These are phyloP conservation scores for Madurella mycetomatis DNA, from an alignment of 2,329 filamentous ascomycete species.

Conservation along the genomic window DNA sequence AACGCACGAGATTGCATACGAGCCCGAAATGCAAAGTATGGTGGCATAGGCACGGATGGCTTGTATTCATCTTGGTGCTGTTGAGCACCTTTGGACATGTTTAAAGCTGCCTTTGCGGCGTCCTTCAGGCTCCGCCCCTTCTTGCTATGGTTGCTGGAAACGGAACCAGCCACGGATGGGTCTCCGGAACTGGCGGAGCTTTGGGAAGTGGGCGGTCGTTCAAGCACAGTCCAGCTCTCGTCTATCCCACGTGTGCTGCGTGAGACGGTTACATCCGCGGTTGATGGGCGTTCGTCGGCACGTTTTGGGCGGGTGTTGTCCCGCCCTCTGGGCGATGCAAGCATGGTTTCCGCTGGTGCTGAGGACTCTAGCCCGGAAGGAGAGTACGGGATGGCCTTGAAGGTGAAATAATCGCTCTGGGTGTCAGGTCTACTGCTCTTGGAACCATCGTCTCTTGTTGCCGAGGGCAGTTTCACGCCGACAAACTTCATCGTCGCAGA, in stretches of 20 bases:
- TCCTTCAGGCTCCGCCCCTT: conserved; percentile 33
- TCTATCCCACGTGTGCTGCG: neutral
- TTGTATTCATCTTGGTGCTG: conserved; percentile 1
- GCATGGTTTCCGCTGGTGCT: neutral
- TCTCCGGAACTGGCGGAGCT: conserved; percentile 14
- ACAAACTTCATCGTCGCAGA: conserved; percentile 25
- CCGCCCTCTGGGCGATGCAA: conserved; percentile 1
- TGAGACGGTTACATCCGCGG: neutral
- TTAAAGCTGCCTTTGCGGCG: conserved; percentile 34
- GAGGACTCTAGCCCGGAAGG: neutral
- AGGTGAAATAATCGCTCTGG: conserved; percentile 22
- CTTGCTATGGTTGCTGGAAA: conserved; percentile 16
- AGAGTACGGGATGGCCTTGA: conserved; percentile 19
- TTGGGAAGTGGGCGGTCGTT: conserved; percentile 15
- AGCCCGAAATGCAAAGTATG: conserved; percentile 17
- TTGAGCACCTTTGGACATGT: conserved; percentile 18
- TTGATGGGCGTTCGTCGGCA: conserved; percentile 1
- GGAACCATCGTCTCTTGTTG: conserved; percentile 1
- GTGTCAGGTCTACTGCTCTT: neutral
- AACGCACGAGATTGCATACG: conserved; percentile 14
- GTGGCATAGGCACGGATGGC: conserved; percentile 13
- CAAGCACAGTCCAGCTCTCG: neutral
- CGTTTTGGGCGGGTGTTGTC: neutral
- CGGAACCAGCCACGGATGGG: conserved; percentile 14
- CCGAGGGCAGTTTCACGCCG: conserved; percentile 14